Evolutionary conservation across 2,329 filamentous ascomycete species (phyloP).

Genomic region (Penicillium sp.): DNA sequence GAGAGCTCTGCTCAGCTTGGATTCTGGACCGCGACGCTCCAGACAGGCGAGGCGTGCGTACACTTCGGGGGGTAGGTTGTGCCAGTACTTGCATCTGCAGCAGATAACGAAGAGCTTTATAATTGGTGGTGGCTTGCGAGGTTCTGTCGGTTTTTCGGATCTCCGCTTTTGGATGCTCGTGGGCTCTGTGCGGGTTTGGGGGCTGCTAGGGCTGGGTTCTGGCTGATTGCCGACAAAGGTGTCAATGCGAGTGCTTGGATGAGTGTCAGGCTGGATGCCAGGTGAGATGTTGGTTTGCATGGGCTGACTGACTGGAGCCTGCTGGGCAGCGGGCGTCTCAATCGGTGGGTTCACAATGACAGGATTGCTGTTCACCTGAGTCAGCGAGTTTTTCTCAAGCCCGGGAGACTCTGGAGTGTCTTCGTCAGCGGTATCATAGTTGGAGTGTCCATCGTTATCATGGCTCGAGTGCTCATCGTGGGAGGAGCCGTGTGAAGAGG

Average conservation of each 20-base stretch:
- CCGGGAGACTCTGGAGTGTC: constrained; percentile 16
- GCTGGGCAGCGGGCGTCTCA: background rate
- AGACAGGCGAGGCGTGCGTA: constrained; percentile 37
- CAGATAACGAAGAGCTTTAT: constrained; percentile 44
- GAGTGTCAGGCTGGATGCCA: background rate
- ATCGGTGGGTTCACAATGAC: background rate
- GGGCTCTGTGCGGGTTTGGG: constrained; percentile 5
- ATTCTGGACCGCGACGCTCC: constrained; percentile 13
- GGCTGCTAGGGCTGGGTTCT: background rate
- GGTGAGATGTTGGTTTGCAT: background rate
- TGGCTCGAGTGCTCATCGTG: constrained; percentile 29
- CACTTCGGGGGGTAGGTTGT: constrained; percentile 41
- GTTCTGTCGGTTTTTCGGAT: constrained; percentile 14
- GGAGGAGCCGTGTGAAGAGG: constrained; percentile 18
- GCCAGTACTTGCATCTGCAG: constrained; percentile 44
- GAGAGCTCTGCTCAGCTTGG: constrained; percentile 4
- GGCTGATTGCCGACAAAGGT: background rate
- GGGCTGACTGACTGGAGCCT: background rate
- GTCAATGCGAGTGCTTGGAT: background rate
- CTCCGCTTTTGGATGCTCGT: constrained; percentile 12
- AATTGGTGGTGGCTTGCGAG: constrained; percentile 24
- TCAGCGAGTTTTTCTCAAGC: background rate
- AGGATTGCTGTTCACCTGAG: background rate
- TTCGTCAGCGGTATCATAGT: constrained; percentile 36
- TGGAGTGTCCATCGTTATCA: constrained; percentile 28